Evolutionary conservation across 495 filamentous ascomycete genomes (phyloP).

Genomic region (Lophiotrema nucula): DNA sequence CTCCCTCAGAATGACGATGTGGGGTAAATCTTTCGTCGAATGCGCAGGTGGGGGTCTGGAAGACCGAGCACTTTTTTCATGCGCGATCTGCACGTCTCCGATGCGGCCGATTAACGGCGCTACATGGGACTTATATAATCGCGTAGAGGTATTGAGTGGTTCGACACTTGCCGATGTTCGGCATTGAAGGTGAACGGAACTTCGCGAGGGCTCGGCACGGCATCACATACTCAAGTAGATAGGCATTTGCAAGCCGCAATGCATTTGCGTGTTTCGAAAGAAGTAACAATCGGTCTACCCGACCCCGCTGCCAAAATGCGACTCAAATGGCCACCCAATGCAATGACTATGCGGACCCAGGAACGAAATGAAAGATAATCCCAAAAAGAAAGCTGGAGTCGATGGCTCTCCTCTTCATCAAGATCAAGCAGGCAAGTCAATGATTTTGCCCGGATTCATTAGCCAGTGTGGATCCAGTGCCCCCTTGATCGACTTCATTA

Average conservation of each 20-base stretch:
- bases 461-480: conserved; percentile 89
- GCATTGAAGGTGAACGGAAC: too few species aligned
- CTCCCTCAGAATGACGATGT: conserved; percentile 4
- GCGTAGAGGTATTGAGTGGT: background rate
- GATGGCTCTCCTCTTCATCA: too few species aligned
- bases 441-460: conserved; percentile 90
- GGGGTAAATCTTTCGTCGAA: background rate
- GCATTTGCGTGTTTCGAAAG: background rate
- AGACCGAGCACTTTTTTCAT: background rate
- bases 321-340: conserved; percentile 27
- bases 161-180: conserved; percentile 2
- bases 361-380: background rate
- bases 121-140: background rate
- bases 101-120: background rate
- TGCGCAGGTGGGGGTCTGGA: conserved; percentile 6
- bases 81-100: background rate
- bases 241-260: background rate
- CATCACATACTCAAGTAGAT: too few species aligned
- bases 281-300: conserved; percentile 1
- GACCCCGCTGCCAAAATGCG: conserved; percentile 4
- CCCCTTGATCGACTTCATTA: conserved; percentile 82
- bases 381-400: background rate
- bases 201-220: too few species aligned
- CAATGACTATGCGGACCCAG: background rate
- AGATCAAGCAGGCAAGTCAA: conserved; percentile 50